Base-by-base conservation (phyloP, 2,329 filamentous ascomycete species). In the Huntiella decipiens region DNA sequence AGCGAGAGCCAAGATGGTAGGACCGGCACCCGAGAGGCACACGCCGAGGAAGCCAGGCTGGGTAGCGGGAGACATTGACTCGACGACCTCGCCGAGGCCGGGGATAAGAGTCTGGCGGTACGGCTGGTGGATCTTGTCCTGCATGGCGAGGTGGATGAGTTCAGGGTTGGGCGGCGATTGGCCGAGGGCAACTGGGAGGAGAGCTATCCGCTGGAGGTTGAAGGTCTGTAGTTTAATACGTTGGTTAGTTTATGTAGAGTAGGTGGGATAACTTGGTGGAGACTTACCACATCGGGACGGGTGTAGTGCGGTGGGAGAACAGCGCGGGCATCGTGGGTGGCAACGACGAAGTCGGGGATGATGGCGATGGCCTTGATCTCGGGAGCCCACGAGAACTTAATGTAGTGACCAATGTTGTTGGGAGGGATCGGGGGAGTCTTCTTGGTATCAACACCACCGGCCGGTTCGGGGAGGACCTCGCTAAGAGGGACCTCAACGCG, bases 281-380 rank as follows among this genome's bases (percentile, higher is more conserved):
- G 33, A 68, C 75, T 56, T 66, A 92, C 84, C 58, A 93, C 80
- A 60, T 95, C 88, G 46, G 76, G 73, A 52, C 85, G 74, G 13
- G 78, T 72, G 59, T 96, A 98, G 47, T 73, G 67, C 38, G 74
- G 73, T 2, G 91, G 91, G 32, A 98, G 67, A 15, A 94, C 88
- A 48, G 78, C 77, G 56, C 91, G 77, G 4, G 91, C 88, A 57
- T 85, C 82, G 50, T 88, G 86, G 1, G 91, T 98, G n/a, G 86
- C 76, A 28, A 96, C 87, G 60, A 94, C 83, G 57, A 96, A 98
- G 55, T 94, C 75, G 6, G 91, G 91, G 51, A 98, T 94, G 55
- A 98, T 88, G 53, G 87, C 86, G 53, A 98, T 80, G 51, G 87
- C 88, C 68, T 95, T 96, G 69, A 98, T 94, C 61, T 93, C 84